phyloP scores from a whole-genome alignment of 768 basidiomycete genomes.

The Sarcodon aspratus region DNA sequence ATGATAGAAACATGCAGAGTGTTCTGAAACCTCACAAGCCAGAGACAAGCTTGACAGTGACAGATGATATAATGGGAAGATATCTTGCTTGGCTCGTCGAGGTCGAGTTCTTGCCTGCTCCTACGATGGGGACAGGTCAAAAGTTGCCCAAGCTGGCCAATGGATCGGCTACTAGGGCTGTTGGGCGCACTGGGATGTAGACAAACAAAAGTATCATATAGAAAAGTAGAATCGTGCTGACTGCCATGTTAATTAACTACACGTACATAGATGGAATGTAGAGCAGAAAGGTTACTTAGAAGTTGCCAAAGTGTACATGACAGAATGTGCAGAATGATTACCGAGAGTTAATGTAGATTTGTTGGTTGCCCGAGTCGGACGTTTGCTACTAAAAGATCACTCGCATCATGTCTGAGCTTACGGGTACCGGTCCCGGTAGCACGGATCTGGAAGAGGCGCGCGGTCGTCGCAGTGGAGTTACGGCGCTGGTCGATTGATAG shows the following conservation, averaged over 20 bases:
- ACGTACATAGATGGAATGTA: not conserved
- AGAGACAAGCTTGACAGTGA: conserved; percentile 46
- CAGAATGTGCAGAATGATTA: too few relatives aligned
- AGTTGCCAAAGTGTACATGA: not conserved
- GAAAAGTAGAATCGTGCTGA: not conserved
- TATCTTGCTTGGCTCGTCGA: conserved; percentile 90
- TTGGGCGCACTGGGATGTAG: conserved; percentile 50
- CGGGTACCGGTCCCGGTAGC: not conserved
- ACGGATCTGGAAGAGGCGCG: not conserved
- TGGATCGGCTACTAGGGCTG: conserved; percentile 39
- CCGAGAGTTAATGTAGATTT: too few relatives aligned
- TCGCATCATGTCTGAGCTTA: too few relatives aligned
- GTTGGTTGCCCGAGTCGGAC: too few relatives aligned
- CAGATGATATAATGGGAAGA: conserved; percentile 64
- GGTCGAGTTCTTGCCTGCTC: conserved; percentile 67
- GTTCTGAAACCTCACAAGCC: conserved; percentile 36
- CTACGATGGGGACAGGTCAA: conserved; percentile 30
- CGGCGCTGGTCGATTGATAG: too few relatives aligned
- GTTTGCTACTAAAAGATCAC: too few relatives aligned
- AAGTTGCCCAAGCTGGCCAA: conserved; percentile 35
- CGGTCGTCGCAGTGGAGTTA: too few relatives aligned
- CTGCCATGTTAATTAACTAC: not conserved
- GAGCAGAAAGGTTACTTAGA: not conserved
- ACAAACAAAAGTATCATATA: not conserved
- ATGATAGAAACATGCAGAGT: conserved; percentile 72